Percentiles rank a stretch among this genome's conserved stretches.
These are phyloP conservation scores for Stemphylium beticola DNA, from an alignment of 2,329 filamentous ascomycete species.

Conservation along the genomic window DNA sequence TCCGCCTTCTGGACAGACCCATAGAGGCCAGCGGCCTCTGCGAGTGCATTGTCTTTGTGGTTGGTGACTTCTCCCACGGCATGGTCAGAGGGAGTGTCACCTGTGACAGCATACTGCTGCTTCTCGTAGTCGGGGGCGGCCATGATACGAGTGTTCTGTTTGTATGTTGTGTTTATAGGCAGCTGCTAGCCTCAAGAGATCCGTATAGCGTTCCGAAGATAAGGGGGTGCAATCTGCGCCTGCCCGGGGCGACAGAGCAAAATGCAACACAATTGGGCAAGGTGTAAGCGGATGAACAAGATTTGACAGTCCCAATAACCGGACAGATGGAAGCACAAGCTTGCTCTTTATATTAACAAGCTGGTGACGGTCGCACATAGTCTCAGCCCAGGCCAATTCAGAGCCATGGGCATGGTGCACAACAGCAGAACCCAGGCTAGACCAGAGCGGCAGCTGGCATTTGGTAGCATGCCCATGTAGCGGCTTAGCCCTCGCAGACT, in stretches of 20 bases:
- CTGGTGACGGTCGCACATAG: slow-evolving; percentile 19
- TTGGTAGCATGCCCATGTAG: slow-evolving; percentile 18
- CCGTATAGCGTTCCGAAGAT: background rate
- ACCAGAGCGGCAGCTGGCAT: slow-evolving; percentile 16
- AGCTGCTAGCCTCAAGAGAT: background rate
- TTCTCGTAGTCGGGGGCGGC: slow-evolving; percentile 35
- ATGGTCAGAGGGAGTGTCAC: slow-evolving; percentile 21
- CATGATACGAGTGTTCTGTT: slow-evolving; percentile 21
- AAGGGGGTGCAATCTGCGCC: background rate
- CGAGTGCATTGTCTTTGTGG: slow-evolving; percentile 36
- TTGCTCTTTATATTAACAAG: slow-evolving; percentile 34
- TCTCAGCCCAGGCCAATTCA: slow-evolving; percentile 12
- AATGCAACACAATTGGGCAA: slow-evolving; percentile 17
- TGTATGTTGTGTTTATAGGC: background rate
- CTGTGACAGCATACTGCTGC: slow-evolving; percentile 29
- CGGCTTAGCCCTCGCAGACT: slow-evolving; percentile 19
- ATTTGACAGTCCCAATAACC: slow-evolving; percentile 20
- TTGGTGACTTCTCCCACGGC: slow-evolving; percentile 34
- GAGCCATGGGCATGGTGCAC: background rate
- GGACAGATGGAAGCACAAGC: slow-evolving; percentile 25
- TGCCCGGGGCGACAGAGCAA: background rate
- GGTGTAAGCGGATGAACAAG: slow-evolving; percentile 25
- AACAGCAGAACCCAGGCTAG: slow-evolving; percentile 8
- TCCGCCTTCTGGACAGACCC: slow-evolving; percentile 57
- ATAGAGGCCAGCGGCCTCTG: slow-evolving; percentile 60